Evolutionary conservation across 306 rosid species (phyloP).

Genomic region (Cicer arietinum): DNA sequence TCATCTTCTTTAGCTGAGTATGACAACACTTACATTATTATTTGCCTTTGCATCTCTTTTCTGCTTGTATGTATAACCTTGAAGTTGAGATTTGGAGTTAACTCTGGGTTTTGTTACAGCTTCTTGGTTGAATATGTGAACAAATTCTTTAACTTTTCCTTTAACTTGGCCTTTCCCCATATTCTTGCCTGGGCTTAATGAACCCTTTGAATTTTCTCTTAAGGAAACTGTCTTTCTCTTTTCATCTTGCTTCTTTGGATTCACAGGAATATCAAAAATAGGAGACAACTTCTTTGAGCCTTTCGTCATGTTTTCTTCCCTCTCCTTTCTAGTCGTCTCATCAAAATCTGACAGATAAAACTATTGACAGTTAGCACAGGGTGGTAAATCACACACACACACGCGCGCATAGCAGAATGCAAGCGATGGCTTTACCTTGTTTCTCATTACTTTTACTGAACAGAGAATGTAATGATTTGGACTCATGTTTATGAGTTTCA

Average conservation of each 20-base stretch:
- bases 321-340: slow-evolving; percentile 34
- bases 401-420: background rate
- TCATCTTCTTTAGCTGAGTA: slow-evolving; percentile 26
- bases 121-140: slow-evolving; percentile 83
- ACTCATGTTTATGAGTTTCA: slow-evolving; percentile 47
- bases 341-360: slow-evolving; percentile 51
- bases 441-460: slow-evolving; percentile 45
- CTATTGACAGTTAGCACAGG: slow-evolving; percentile 15
- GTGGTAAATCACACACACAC: background rate
- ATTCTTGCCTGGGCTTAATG: slow-evolving; percentile 51
- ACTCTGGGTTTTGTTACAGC: slow-evolving; percentile 50
- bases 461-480: slow-evolving; percentile 50
- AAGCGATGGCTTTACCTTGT: slow-evolving; percentile 54
- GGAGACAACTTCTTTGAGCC: slow-evolving; percentile 50
- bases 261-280: slow-evolving; percentile 44
- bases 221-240: slow-evolving; percentile 42
- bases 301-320: slow-evolving; percentile 48
- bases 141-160: slow-evolving; percentile 83
- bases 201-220: slow-evolving; percentile 49
- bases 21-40: slow-evolving; percentile 49
- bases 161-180: slow-evolving; percentile 56
- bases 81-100: slow-evolving; percentile 48
- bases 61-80: slow-evolving; percentile 51
- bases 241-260: slow-evolving; percentile 51
- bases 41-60: slow-evolving; percentile 42